A percentile compares a stretch with the other conserved stretches of the same genome.
phyloP scores from a whole-genome alignment of 2,329 filamentous ascomycete genomes.

The Colletotrichum agaves region DNA sequence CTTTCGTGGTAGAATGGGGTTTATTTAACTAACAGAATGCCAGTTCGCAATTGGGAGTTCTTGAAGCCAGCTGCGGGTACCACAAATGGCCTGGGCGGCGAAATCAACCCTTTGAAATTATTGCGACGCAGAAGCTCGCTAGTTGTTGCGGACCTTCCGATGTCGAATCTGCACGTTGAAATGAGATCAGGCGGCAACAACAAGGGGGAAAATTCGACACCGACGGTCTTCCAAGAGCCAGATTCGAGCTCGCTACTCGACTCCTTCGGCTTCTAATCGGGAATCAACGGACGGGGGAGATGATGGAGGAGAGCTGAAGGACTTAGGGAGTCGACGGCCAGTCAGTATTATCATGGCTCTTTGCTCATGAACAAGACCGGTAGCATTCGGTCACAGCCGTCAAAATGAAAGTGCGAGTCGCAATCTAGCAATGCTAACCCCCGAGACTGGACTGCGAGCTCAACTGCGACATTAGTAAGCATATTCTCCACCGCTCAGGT shows the following conservation, averaged over 20 bases:
- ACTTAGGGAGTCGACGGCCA: background rate
- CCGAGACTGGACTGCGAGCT: no score
- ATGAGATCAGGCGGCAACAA: conserved; percentile 52
- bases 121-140: conserved; percentile 79
- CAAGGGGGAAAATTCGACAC: conserved; percentile 64
- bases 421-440: background rate
- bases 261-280: conserved; percentile 84
- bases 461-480: no score
- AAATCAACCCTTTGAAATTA: conserved; percentile 73
- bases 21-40: conserved; percentile 35
- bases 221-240: conserved; percentile 91
- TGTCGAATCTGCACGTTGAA: conserved; percentile 53
- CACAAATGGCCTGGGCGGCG: conserved; percentile 54
- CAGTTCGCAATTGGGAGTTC: conserved; percentile 86
- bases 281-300: background rate
- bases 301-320: background rate
- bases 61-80: conserved; percentile 57
- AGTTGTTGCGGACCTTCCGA: conserved; percentile 79
- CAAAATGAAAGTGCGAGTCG: background rate
- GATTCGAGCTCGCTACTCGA: conserved; percentile 89
- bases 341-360: no score
- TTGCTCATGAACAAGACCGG: no score
- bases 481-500: no score
- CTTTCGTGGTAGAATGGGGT: no score
- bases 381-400: background rate